phyloP scores from a whole-genome alignment of 495 filamentous ascomycete species.

The Jackrogersella multiformis region DNA sequence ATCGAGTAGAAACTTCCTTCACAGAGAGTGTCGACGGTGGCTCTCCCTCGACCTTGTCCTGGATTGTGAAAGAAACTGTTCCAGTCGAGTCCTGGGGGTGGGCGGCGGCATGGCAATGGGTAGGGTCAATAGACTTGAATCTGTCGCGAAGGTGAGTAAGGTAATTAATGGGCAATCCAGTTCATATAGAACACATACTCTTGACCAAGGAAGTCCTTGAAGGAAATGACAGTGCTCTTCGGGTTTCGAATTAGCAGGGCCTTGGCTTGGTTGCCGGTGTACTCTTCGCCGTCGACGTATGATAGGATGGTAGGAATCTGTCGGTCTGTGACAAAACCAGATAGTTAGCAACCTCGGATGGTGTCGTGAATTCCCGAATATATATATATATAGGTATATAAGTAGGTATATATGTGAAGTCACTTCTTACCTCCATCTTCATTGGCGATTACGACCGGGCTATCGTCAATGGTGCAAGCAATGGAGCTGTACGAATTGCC shows the following conservation, averaged over 20 bases:
- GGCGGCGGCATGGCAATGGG: conserved; percentile 89
- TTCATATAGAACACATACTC: conserved; percentile 62
- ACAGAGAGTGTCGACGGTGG: conserved; percentile 74
- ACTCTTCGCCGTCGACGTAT: conserved; percentile 94
- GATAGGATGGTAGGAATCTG: conserved; percentile 95
- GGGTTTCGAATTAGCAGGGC: conserved; percentile 89
- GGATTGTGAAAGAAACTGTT: conserved; percentile 82
- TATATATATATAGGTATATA: too few relatives aligned
- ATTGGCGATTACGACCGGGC: conserved; percentile 97
- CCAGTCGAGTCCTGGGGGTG: conserved; percentile 82
- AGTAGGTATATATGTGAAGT: too few relatives aligned
- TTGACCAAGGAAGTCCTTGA: conserved; percentile 94
- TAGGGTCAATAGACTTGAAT: conserved; percentile 95
- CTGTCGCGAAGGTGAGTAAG: conserved; percentile 50
- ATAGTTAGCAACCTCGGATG: not conserved
- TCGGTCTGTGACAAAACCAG: conserved; percentile 69
- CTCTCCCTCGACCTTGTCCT: conserved; percentile 70
- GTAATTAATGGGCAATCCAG: not conserved
- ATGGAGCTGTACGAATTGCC: conserved; percentile 98
- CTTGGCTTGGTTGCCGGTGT: conserved; percentile 96
- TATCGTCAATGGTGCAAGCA: conserved; percentile 89
- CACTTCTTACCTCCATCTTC: conserved; percentile 86
- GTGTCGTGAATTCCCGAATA: too few relatives aligned
- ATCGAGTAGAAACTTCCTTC: conserved; percentile 86
- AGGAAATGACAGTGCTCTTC: conserved; percentile 92